Evolutionary conservation across 2,329 filamentous ascomycete species (phyloP).

Genomic region (Graphium sp.): DNA sequence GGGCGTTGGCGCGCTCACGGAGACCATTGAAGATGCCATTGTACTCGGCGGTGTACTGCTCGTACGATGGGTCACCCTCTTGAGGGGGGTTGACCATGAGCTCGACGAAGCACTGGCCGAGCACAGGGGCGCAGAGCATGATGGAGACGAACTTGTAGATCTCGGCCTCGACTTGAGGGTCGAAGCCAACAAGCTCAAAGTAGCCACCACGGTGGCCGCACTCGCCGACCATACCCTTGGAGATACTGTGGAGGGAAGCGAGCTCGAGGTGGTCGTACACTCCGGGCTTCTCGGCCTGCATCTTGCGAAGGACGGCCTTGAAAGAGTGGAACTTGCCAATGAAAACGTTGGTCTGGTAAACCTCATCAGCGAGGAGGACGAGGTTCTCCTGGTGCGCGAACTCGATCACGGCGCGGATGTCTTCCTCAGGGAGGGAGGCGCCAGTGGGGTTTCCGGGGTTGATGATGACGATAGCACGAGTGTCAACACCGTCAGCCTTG

Average conservation of each 20-base stretch:
- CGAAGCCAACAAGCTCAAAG: slow-evolving; percentile 89
- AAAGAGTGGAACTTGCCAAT: slow-evolving; percentile 87
- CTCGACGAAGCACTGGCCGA: slow-evolving; percentile 92
- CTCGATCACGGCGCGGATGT: slow-evolving; percentile 73
- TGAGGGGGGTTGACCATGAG: slow-evolving; percentile 93
- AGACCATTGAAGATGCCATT: slow-evolving; percentile 65
- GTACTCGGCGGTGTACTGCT: slow-evolving; percentile 75
- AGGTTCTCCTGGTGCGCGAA: slow-evolving; percentile 74
- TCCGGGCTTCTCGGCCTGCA: slow-evolving; percentile 59
- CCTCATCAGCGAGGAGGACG: slow-evolving; percentile 87
- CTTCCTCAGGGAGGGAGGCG: slow-evolving; percentile 60
- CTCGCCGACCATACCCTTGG: slow-evolving; percentile 98
- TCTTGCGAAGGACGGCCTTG: slow-evolving; percentile 69
- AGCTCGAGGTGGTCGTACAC: slow-evolving; percentile 78
- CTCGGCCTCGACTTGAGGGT: slow-evolving; percentile 69
- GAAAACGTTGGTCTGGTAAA: slow-evolving; percentile 99
- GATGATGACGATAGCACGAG: slow-evolving; percentile 89
- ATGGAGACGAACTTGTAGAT: slow-evolving; percentile 99
- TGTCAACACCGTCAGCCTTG: slow-evolving; percentile 60
- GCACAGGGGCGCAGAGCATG: slow-evolving; percentile 85
- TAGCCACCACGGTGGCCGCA: slow-evolving; percentile 96
- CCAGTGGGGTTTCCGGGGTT: slow-evolving; percentile 98
- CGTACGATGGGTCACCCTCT: slow-evolving; percentile 67
- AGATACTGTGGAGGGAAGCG: slow-evolving; percentile 80
- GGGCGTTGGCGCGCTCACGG: slow-evolving; percentile 60